A percentile compares a stretch with the other conserved stretches of the same genome.
Conservation (phyloP, 2,329 filamentous ascomycete species). For the Curvularia hawaiiensis region DNA sequence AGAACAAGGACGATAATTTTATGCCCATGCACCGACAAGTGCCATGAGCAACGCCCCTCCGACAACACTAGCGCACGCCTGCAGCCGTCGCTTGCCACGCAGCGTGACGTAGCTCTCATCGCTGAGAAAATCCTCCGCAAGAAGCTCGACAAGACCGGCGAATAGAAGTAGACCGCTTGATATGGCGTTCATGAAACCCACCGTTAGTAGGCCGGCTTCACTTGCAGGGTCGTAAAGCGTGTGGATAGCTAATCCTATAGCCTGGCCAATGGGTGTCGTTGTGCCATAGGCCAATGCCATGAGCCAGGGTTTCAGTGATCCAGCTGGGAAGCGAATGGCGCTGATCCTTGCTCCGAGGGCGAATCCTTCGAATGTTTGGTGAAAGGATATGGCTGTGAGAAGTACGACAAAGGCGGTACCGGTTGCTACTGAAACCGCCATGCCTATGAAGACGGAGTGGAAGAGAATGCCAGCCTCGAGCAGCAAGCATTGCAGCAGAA, state of each 20-base stretch:
- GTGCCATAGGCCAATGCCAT: conserved; percentile 68
- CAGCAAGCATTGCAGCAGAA: conserved; percentile 74
- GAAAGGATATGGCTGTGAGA: conserved; percentile 72
- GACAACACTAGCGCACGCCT: conserved; percentile 67
- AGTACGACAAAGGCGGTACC: conserved; percentile 69
- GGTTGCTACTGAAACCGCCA: conserved; percentile 72
- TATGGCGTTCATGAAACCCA: conserved; percentile 58
- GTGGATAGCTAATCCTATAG: conserved; percentile 56
- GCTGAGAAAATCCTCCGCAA: conserved; percentile 62
- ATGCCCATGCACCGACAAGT: conserved; percentile 70
- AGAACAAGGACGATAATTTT: conserved; percentile 9
- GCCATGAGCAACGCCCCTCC: conserved; percentile 67
- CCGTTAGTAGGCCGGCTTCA: conserved; percentile 55
- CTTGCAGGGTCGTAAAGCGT: conserved; percentile 57
- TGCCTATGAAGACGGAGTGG: conserved; percentile 77
- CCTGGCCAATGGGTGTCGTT: conserved; percentile 58
- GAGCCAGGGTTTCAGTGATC: conserved; percentile 75
- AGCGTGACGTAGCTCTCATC: conserved; percentile 67
- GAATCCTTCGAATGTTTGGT: conserved; percentile 73
- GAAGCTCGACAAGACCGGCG: conserved; percentile 56
- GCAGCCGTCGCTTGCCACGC: conserved; percentile 61
- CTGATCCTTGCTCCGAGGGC: conserved; percentile 74
- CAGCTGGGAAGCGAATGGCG: conserved; percentile 70
- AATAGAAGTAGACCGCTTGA: conserved; percentile 55
- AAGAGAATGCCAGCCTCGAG: conserved; percentile 80